These are phyloP conservation scores for Carex littledalei DNA, from an alignment of 176 grass and related monocot genomes.

Conservation along the genomic window DNA sequence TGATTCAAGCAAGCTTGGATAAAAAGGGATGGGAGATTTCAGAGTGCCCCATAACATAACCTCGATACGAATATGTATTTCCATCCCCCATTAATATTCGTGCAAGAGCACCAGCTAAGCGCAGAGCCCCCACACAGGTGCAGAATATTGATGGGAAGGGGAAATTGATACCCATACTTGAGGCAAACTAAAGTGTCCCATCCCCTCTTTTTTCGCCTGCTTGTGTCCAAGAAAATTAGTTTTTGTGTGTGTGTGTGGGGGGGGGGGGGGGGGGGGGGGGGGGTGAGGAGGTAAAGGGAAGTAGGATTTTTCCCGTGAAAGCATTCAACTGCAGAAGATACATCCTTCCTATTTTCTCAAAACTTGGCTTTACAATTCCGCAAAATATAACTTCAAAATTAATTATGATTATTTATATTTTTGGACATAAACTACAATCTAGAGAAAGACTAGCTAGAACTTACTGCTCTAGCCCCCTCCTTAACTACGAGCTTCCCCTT, in stretches of 20 bases:
- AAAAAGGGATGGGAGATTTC: too few relatives aligned
- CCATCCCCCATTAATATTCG: not conserved
- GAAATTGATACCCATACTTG: not conserved
- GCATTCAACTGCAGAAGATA: too few relatives aligned
- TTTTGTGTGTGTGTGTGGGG: too few relatives aligned
- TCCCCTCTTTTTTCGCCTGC: not conserved
- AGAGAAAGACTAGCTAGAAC: not conserved
- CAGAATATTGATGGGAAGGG: not conserved
- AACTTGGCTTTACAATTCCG: not conserved
- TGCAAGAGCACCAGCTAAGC: not conserved
- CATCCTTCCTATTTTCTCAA: not conserved
- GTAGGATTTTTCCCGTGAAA: too few relatives aligned
- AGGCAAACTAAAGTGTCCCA: not conserved
- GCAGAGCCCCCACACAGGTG: not conserved
- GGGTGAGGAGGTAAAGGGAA: too few relatives aligned
- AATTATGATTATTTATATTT: not conserved
- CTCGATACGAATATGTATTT: not conserved
- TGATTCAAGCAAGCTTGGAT: too few relatives aligned
- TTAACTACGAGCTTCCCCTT: constrained; percentile 80
- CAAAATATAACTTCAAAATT: not conserved
- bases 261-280: too few relatives aligned
- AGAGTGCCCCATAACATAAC: too few relatives aligned
- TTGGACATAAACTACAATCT: not conserved
- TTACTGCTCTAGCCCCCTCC: constrained; percentile 95
- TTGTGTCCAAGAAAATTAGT: not conserved